Evolutionary conservation across 164 flowering plant species (phyloP).

Genomic region (Santalum album): DNA sequence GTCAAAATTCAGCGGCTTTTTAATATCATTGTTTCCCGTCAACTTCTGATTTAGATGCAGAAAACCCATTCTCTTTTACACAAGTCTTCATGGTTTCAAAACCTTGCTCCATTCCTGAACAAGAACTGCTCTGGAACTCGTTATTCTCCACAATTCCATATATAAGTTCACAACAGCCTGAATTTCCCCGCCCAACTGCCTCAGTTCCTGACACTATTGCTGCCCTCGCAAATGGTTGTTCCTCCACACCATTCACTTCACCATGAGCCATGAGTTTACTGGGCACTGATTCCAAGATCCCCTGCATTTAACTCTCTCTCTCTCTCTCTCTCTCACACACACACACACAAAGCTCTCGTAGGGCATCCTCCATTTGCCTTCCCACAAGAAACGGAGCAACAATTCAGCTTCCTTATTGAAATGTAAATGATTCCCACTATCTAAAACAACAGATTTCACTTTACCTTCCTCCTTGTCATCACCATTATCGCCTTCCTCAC

Average conservation of each 20-base stretch:
- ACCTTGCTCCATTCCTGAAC: constrained; percentile 3
- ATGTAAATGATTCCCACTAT: constrained; percentile 29
- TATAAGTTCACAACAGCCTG: constrained; percentile 3
- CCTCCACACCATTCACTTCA: constrained; percentile 8
- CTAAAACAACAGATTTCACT: constrained; percentile 47
- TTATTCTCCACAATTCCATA: constrained; percentile 1
- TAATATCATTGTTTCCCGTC: constrained; percentile 11
- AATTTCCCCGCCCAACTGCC: constrained; percentile 7
- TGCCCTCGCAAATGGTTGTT: constrained; percentile 14
- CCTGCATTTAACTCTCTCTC: not conserved
- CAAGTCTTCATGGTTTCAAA: constrained; percentile 1
- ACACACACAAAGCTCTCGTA: constrained; percentile 30
- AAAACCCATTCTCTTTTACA: constrained; percentile 9
- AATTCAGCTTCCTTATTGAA: constrained; percentile 42
- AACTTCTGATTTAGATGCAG: constrained; percentile 12
- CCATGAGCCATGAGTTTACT: constrained; percentile 8
- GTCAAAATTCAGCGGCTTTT: constrained; percentile 22
- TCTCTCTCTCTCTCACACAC: constrained; percentile 54
- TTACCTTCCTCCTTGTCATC: constrained; percentile 27
- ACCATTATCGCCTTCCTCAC: constrained; percentile 15
- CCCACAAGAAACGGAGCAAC: constrained; percentile 38
- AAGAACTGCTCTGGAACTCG: not conserved
- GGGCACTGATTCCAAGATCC: constrained; percentile 7
- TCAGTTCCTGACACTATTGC: constrained; percentile 8
- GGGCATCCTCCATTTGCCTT: constrained; percentile 28